Conservation (phyloP, 1,139 yeast genomes). For the Geotrichum siamense region DNA sequence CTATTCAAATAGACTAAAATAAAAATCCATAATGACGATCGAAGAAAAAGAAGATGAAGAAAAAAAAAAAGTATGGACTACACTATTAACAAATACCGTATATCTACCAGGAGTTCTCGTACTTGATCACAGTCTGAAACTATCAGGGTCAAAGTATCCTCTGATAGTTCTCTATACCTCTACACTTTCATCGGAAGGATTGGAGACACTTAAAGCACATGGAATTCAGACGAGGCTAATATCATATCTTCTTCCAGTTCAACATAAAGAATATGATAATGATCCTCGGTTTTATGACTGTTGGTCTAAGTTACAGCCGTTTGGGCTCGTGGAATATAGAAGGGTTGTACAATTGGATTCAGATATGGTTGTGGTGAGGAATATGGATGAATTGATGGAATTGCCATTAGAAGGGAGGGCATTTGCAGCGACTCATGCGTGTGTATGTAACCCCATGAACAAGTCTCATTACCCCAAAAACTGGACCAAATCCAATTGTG, state of each 20-base stretch:
- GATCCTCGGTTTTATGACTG: slow-evolving; percentile 51
- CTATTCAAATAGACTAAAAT: too few relatives aligned
- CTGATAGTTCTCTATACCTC: slow-evolving; percentile 47
- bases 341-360: slow-evolving; percentile 48
- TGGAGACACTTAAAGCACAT: slow-evolving; percentile 36
- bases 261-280: slow-evolving; percentile 39
- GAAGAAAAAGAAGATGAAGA: too few relatives aligned
- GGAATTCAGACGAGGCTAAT: slow-evolving; percentile 40
- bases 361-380: slow-evolving; percentile 48
- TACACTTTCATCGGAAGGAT: slow-evolving; percentile 39
- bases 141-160: slow-evolving; percentile 41
- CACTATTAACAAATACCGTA: slow-evolving; percentile 44
- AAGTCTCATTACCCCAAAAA: slow-evolving; percentile 46
- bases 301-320: slow-evolving; percentile 52
- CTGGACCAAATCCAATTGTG: slow-evolving; percentile 46
- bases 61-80: slow-evolving; percentile 43
- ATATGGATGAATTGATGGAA: slow-evolving; percentile 50
- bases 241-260: slow-evolving; percentile 39
- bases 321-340: slow-evolving; percentile 42
- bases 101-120: slow-evolving; percentile 47
- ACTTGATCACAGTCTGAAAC: slow-evolving; percentile 41
- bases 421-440: slow-evolving; percentile 54
- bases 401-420: slow-evolving; percentile 33
- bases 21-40: slow-evolving; percentile 1
- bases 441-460: slow-evolving; percentile 50